Percentiles rank a stretch among this genome's conserved stretches.
These are phyloP conservation scores for Apiospora marii DNA, from an alignment of 2,329 filamentous ascomycete genomes.

Conservation along the genomic window DNA sequence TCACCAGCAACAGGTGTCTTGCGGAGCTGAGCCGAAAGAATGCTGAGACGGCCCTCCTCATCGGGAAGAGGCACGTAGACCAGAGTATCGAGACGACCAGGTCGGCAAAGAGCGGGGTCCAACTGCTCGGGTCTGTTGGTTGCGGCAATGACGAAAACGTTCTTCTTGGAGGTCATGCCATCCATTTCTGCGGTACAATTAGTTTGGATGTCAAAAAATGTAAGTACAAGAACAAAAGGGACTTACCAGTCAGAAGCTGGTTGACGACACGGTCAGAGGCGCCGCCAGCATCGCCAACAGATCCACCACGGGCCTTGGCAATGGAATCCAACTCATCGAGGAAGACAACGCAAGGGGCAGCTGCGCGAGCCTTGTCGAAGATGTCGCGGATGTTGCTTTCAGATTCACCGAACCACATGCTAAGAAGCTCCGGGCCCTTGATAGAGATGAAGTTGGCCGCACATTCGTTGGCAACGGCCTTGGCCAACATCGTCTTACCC, in stretches of 20 bases:
- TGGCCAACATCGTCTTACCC: conserved; percentile 99
- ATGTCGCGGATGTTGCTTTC: conserved; percentile 99
- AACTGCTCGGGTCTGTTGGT: conserved; percentile 99
- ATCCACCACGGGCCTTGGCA: conserved; percentile 98
- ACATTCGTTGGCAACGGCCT: conserved; percentile 99
- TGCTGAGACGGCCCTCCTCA: conserved; percentile 85
- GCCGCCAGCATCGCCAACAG: conserved; percentile 93
- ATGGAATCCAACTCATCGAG: conserved; percentile 98
- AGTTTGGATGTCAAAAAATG: not conserved
- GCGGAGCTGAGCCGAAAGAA: conserved; percentile 94
- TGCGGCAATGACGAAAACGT: conserved; percentile 98
- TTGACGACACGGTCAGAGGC: conserved; percentile 99
- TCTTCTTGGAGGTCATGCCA: conserved; percentile 99
- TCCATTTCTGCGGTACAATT: conserved; percentile 80
- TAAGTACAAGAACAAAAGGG: not conserved
- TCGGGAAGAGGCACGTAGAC: conserved; percentile 98
- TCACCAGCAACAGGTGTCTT: conserved; percentile 94
- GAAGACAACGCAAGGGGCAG: conserved; percentile 98
- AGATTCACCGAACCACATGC: conserved; percentile 99
- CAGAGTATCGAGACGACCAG: conserved; percentile 96
- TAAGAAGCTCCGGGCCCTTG: conserved; percentile 97
- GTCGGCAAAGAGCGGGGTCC: conserved; percentile 96
- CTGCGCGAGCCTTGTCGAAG: conserved; percentile 98
- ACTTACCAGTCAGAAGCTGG: conserved; percentile 93
- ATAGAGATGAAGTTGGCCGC: conserved; percentile 99